A percentile compares a stretch with the other conserved stretches of the same genome.
Conservation (phyloP, 441 rosid species). For the Erodium texanum region DNA sequence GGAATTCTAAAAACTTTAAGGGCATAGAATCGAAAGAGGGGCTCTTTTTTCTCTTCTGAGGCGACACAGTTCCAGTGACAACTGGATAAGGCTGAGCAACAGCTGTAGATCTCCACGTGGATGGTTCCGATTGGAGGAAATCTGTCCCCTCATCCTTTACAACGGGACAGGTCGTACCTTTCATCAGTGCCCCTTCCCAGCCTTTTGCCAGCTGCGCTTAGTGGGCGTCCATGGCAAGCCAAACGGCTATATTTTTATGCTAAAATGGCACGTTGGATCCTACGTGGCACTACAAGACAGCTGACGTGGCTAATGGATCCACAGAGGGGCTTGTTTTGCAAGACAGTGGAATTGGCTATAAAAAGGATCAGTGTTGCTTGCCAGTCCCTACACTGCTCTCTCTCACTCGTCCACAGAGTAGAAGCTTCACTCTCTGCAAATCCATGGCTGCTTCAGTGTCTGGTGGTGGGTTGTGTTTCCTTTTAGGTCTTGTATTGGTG, state of each 20-base stretch:
- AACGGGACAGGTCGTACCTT: conserved; percentile 22
- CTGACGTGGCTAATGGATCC: conserved; percentile 9
- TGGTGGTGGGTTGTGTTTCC: conserved; percentile 15
- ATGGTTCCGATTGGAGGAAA: background rate
- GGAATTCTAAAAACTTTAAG: background rate
- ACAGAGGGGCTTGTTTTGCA: conserved; percentile 10
- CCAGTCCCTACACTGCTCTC: background rate
- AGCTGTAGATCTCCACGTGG: conserved; percentile 34
- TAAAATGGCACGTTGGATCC: conserved; percentile 24
- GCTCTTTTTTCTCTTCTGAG: conserved; percentile 15
- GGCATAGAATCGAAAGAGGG: conserved; percentile 9
- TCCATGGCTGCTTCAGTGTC: conserved; percentile 24
- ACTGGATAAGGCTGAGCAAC: conserved; percentile 33
- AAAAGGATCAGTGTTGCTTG: conserved; percentile 11
- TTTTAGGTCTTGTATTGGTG: conserved; percentile 23
- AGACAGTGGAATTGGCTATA: conserved; percentile 31
- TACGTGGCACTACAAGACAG: conserved; percentile 28
- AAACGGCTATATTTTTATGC: too few relatives aligned
- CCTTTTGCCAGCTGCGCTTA: conserved; percentile 48
- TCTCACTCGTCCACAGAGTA: conserved; percentile 6
- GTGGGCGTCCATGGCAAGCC: too few relatives aligned
- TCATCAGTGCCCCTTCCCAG: conserved; percentile 17
- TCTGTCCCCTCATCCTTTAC: conserved; percentile 4
- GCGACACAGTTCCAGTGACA: conserved; percentile 26
- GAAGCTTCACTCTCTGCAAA: conserved; percentile 10